Conservation (phyloP, 2,329 filamentous ascomycete genomes). For the Parastagonospora avenae region DNA sequence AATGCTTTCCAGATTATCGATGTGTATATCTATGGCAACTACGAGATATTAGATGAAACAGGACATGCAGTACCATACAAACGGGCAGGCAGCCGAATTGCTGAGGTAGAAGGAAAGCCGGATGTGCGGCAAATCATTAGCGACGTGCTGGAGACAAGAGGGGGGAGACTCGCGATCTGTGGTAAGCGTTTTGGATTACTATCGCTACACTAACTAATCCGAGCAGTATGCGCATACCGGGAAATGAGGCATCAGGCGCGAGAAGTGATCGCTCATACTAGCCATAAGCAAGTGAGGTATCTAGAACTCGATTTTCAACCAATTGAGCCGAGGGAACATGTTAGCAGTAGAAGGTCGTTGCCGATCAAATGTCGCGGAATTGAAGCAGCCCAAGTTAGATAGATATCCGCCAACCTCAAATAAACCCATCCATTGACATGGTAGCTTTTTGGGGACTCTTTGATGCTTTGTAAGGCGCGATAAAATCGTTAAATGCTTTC, state of each 20-base stretch:
- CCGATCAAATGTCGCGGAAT: conserved; percentile 7
- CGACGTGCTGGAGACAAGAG: conserved; percentile 8
- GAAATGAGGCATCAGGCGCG: conserved; percentile 9
- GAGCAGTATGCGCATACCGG: conserved; percentile 10
- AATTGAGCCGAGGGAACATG: not conserved
- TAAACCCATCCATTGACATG: conserved; percentile 6
- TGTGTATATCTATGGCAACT: conserved; percentile 16
- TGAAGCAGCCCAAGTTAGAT: not conserved
- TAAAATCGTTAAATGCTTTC: conserved; percentile 13
- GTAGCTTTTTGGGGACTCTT: conserved; percentile 2
- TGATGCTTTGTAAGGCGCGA: conserved; percentile 11
- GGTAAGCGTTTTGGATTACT: conserved; percentile 10
- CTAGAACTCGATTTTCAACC: conserved; percentile 17
- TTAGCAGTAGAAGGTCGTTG: conserved; percentile 6
- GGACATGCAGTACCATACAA: conserved; percentile 7
- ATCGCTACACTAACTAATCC: conserved; percentile 4
- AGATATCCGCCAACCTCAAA: not conserved
- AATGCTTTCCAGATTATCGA: conserved; percentile 15
- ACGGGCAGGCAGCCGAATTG: conserved; percentile 5
- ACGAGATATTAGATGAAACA: conserved; percentile 8
- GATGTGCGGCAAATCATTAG: conserved; percentile 15
- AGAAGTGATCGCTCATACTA: conserved; percentile 7
- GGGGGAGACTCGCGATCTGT: conserved; percentile 16
- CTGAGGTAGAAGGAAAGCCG: conserved; percentile 10
- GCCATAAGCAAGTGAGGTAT: conserved; percentile 12